Base-by-base conservation (phyloP, 139 green algal genomes). In the Tetraselmis striata region DNA sequence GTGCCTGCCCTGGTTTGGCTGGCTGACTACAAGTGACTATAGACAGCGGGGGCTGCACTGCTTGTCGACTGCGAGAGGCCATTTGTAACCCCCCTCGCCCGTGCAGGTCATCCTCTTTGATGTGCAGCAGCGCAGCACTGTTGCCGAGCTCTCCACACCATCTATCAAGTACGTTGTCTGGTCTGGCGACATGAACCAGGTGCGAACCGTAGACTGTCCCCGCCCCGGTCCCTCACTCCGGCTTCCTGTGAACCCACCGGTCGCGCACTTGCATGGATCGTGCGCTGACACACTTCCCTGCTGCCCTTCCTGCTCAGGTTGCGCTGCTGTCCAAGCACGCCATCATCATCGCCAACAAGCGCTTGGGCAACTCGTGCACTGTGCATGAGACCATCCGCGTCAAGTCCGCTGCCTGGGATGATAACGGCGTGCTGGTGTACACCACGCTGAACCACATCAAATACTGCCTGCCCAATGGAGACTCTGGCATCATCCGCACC, bases 401-500 rank as follows among this genome's bases (percentile, higher is more conserved):
- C 75, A 98, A 98, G 91, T 91, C 81, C 45, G 97, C 96, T 31
- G 97, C 97, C 1, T 99, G 96, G 95, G 97, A 99, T 81, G 95
- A 98, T 86, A 92, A 81, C 79, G 95, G 96, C 78, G 97, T 98
- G 79, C 94, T 99, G 59, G 83, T 99, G 25, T 99, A 99, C 92
- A 98, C 96, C 76, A 99, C 96, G 1, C 93, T 99, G 26, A 99
- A 99, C 91, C 97, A 99, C 95, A 94, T 99, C 88, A 99, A 99
- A 87, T 97, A 97, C 92, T 98, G 95, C 90, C 91, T 99, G 84
- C 95, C 97, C 80, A 98, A 98, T 85, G 97, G 97, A 2, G 97
- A 99, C 93, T 92, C 80, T 58, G 97, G 97, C 82, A 98, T 99
- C 86, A 96, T 99, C 84, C 93, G 95, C 80, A 99, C 97, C 27